Evolutionary conservation across 164 flowering plant genomes (phyloP), one percentile per base, ranked within the genome.

Genomic region (Aristolochia californica): DNA sequence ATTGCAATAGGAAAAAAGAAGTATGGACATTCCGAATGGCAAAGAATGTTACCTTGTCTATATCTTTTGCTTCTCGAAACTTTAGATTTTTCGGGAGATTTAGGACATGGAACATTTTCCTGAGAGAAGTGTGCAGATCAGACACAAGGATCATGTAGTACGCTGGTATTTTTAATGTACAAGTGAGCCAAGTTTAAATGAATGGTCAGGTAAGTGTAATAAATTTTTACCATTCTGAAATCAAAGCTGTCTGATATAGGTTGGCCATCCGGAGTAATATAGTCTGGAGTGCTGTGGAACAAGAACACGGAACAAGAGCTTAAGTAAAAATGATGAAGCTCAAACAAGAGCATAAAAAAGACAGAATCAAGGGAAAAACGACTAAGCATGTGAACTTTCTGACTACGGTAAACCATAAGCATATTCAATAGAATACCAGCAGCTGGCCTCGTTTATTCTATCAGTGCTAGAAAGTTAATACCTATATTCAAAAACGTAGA

Each of bases 231-330:
- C 95, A 82, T 79, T 68, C 79, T 77, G 45, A 61, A 66, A 72
- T 80, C 86, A 28, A 77, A 66, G 38, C 44, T 57, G 57, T 58
- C 76, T 26, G 66, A 50, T 48, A 75, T 47, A 40, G 76, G 68
- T 45, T 78, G 91, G 66, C 79, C 79, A 59, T 82, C 95, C 18
- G 97, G 95, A 9, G 98, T 88, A 20, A 93, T 88, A 60, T 88
- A 93, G 73, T 88, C 97, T 14, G 98, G 98, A 16, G 97, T 88
- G 69, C 98, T 93, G 80, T 28, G 16, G 50, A 59, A 22, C 34
- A 40, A 44, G 30, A n/a, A 55, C 25, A n/a, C 38, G 16, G 50
- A 59, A 22, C 34, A 40, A 44, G 30, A n/a, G 56, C 25, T 9
- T 13, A 5, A 38, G 5, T 15, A 28, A 17, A n/a, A 16, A 22